Evolutionary conservation across 1,139 yeast species (phyloP), one percentile per base, ranked within the genome.

Genomic region (Kodamaea arcana): DNA sequence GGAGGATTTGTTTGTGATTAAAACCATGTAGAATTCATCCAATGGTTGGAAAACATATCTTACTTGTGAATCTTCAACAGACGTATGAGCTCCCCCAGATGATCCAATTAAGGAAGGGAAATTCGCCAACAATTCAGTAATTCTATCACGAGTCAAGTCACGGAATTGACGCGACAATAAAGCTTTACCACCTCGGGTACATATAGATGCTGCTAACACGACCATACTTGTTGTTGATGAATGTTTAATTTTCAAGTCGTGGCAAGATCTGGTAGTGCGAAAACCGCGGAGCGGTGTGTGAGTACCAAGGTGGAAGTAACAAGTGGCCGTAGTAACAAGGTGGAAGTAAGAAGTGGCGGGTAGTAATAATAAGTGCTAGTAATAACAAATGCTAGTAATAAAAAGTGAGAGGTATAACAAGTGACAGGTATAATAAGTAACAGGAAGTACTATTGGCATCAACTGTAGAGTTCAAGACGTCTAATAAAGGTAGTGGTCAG

Each of bases 11-110:
- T 88, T 90, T 42, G 98, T 92, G 54, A 92, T 83, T 52, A 94
- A 70, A 29, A 94, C 92, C 54, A 92, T 84, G 60, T 88, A 92
- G 43, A 87, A 79, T 49, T 90, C 97, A 56, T 94, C 98, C 52
- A 94, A 74, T 35, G 98, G 97, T 60, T 88, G 97, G 62, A 87
- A 94, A 34, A 94, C 94, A 56, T 86, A 94, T 60, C 99, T 80
- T 32, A 88, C 94, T 47, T 78, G 79, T 38, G 85, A 96, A 54
- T 87, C 95, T 60, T 94, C 98, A 27, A 88, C 94, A 4, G 95
- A 84, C 32, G 98, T 92, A 58, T 90, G 95, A 64, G 88, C 96
- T 32, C 84, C 75, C 39, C 83, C 78, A 10, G 77, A 66, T 42
- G 75, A 80, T 35, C 86, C 75, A 40, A 90, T 77, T 51, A 92